Evolutionary conservation across 768 basidiomycete species (phyloP), one percentile per base, ranked within the genome.

Genomic region (Hydnomerulius pinastri): DNA sequence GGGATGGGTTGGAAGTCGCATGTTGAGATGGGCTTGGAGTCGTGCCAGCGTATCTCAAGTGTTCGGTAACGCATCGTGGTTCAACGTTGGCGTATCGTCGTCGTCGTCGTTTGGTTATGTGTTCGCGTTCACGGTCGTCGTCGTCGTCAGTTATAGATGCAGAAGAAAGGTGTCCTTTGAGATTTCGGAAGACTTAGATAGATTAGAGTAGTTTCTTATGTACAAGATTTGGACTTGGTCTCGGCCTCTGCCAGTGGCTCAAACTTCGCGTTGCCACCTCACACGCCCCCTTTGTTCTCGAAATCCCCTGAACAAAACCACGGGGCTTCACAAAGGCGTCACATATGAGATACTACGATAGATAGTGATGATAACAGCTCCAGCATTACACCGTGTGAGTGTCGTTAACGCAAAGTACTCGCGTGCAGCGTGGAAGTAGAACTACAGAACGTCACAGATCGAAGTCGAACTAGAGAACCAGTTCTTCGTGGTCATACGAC

Each of bases 41-140:
- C 93, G 77, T 97, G 93, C 93, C 93, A 97, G 56, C 94, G 81
- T 64, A 97, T 97, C 74, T 95, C 93, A 38, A 95, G 81, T 4
- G 92, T 92, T 52, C 89, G 81, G 67, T 89, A 90, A 53, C 90
- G 86, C 91, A 94, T 94, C 54, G 54, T 57, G 48, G 29, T 23
- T 3, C 36, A 42, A 21, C 32, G 52, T 47, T 52, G 18, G 23
- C 27, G 18, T 42, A 37, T 36, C 37, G 50, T 50, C 1, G 61
- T 53, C 54, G 52, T 46, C 40, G 44, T 23, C 30, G 43, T 17
- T n/a, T n/a, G n/a, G n/a, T 10, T 24, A 32, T 11, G 33, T 48
- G 33, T n/a, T 46, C 53, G 53, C 51, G 57, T 27, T 47, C 23
- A 3, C 9, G 17, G n/a, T 15, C 27, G 52, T 45, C 30, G 6